Percentiles rank a stretch among this genome's conserved stretches.
These are phyloP conservation scores for Tephrocybe sp. DNA, from an alignment of 768 basidiomycete species.

Conservation along the genomic window DNA sequence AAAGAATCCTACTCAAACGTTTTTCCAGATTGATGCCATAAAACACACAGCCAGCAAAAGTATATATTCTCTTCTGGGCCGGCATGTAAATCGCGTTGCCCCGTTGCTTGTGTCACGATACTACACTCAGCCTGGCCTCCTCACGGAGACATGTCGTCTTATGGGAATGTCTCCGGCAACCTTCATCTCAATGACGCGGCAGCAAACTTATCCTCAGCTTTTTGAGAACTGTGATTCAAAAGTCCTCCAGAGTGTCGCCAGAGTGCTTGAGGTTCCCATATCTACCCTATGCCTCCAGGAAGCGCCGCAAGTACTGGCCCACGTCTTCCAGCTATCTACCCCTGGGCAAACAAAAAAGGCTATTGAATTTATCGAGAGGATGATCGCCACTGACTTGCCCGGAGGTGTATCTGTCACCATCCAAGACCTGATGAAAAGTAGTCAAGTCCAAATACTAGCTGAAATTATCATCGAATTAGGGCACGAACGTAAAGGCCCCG, in stretches of 20 bases:
- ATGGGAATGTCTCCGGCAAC: slow-evolving; percentile 53
- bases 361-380: slow-evolving; percentile 59
- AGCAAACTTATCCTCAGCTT: slow-evolving; percentile 66
- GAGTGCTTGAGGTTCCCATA: slow-evolving; percentile 43
- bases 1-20: neutral
- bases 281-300: slow-evolving; percentile 57
- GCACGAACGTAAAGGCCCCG: slow-evolving; percentile 52
- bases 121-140: slow-evolving; percentile 53
- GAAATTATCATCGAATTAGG: slow-evolving; percentile 80
- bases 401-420: slow-evolving; percentile 38
- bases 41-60: slow-evolving; percentile 59
- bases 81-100: slow-evolving; percentile 67
- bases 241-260: slow-evolving; percentile 62
- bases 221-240: slow-evolving; percentile 61
- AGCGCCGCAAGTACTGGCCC: slow-evolving; percentile 60
- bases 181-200: slow-evolving; percentile 65
- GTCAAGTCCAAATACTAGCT: slow-evolving; percentile 67
- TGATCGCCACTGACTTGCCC: slow-evolving; percentile 50
- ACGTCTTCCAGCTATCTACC: slow-evolving; percentile 61
- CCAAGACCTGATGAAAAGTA: slow-evolving; percentile 61
- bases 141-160: slow-evolving; percentile 70
- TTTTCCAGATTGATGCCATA: slow-evolving; percentile 54
- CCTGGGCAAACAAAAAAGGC: slow-evolving; percentile 57
- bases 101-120: slow-evolving; percentile 63
- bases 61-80: slow-evolving; percentile 66